phyloP scores from a whole-genome alignment of 2,329 filamentous ascomycete species.

The Claviceps humidiphila region DNA sequence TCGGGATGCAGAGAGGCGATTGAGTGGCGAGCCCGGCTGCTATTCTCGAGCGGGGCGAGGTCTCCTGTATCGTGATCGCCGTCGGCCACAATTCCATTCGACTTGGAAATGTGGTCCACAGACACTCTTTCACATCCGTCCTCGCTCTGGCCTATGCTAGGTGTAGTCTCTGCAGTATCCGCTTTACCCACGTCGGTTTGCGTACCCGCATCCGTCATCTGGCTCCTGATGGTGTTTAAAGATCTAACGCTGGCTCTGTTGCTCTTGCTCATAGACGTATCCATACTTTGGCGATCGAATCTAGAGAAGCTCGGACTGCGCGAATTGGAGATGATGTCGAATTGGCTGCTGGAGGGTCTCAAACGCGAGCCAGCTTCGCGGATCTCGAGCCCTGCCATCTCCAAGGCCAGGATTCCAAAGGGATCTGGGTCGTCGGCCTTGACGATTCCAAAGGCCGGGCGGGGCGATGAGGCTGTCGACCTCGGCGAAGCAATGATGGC shows the following conservation, averaged over 20 bases:
- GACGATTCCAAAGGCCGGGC: constrained; percentile 60
- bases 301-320: constrained; percentile 56
- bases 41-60: constrained; percentile 32
- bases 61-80: constrained; percentile 49
- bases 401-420: constrained; percentile 80
- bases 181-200: constrained; percentile 39
- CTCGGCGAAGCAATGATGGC: constrained; percentile 39
- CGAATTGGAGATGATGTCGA: constrained; percentile 68
- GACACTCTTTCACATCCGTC: constrained; percentile 32
- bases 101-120: constrained; percentile 23
- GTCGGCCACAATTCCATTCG: constrained; percentile 17
- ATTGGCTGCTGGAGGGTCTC: constrained; percentile 63
- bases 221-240: constrained; percentile 52
- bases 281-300: constrained; percentile 53
- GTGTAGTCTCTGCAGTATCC: constrained; percentile 40
- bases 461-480: constrained; percentile 23
- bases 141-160: constrained; percentile 40
- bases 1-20: constrained; percentile 14
- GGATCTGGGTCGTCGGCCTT: constrained; percentile 76
- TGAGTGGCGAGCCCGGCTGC: constrained; percentile 25
- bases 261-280: constrained; percentile 46
- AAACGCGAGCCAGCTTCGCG: constrained; percentile 65
- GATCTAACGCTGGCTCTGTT: constrained; percentile 67
- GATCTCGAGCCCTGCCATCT: constrained; percentile 80
- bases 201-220: constrained; percentile 56